Evolutionary conservation across 768 basidiomycete genomes (phyloP).

Genomic region (Roridomyces roridus): DNA sequence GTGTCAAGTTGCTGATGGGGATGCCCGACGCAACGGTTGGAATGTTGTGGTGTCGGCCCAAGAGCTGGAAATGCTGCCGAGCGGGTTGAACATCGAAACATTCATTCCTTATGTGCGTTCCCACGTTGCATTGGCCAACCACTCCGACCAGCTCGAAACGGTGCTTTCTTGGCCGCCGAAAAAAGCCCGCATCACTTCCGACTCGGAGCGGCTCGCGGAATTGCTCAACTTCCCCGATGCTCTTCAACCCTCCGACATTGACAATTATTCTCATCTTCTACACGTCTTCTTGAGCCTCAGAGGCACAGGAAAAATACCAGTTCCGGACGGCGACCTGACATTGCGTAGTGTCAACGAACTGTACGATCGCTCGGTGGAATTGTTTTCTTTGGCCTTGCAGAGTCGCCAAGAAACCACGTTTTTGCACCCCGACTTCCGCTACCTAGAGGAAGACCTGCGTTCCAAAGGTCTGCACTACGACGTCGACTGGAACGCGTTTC

Average conservation of each 20-base stretch:
- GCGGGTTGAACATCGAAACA: not conserved
- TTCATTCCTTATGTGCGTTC: constrained; percentile 14
- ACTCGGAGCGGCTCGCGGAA: constrained; percentile 10
- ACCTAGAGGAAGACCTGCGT: not conserved
- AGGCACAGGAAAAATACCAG: constrained; percentile 12
- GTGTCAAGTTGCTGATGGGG: too few relatives aligned
- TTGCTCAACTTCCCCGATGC: constrained; percentile 6
- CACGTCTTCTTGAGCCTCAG: constrained; percentile 2
- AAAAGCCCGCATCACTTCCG: not conserved
- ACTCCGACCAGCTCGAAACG: not conserved
- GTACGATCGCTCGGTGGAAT: constrained; percentile 15
- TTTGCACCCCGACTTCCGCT: constrained; percentile 13
- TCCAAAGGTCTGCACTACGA: constrained; percentile 1
- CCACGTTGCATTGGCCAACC: constrained; percentile 8
- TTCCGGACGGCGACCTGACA: constrained; percentile 15
- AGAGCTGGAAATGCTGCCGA: constrained; percentile 16
- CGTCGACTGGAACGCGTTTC: constrained; percentile 16
- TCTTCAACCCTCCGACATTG: not conserved
- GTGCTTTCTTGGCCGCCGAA: constrained; percentile 10
- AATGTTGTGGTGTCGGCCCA: not conserved
- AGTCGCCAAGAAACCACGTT: constrained; percentile 6
- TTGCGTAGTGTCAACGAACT: constrained; percentile 5
- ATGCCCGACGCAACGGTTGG: constrained; percentile 6
- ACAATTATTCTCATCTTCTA: constrained; percentile 8
- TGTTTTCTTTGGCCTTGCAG: constrained; percentile 18